Evolutionary conservation across 805 yeast species (phyloP), one percentile per base, ranked within the genome.

Genomic region (Lipomyces sp.): DNA sequence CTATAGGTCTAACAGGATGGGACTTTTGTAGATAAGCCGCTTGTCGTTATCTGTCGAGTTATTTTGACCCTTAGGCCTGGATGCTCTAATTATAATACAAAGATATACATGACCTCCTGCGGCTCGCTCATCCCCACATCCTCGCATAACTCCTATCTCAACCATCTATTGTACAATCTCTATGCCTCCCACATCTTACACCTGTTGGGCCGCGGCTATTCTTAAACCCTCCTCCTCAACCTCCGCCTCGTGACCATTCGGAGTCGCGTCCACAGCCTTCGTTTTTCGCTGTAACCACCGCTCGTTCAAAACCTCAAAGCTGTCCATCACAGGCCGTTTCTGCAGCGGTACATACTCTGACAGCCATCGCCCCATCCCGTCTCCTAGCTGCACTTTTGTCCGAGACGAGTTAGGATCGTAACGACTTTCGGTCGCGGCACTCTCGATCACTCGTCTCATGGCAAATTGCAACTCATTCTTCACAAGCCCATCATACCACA

Each of bases 231-330:
- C 48, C 6, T 42, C 48, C 24, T 42, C 48, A 18, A 3, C 24
- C 7, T 42, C 48, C 48, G 24, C n/a, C 48, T 4, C 18, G 48
- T 13, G 24, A 4, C 48, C 48, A 42, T 15, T 42, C 48, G 48
- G n/a, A n/a, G 24, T 10, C 24, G 48, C 48, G 24, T 42, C 24
- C 8, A 42, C 48, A 42, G 48, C 29, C 18, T 1, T 42, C 8
- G 54, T 34, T 39, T 61, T 64, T 29, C 67, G 64, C 10, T 42
- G 42, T 39, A 63, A 53, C 56, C 65, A 90, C 70, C 86, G 85
- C 51, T 80, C 85, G 75, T 94, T 94, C 10, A 89, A 86, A 15
- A 78, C 84, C 60, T 89, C 92, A n/a, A 85, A 88, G 1, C 89
- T 75, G 18, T 88, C 94, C 66, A 86, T 81, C 55, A 83, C 77